Evolutionary conservation across 1,284 basidiomycete species (phyloP), one percentile per base, ranked within the genome.

Genomic region (Phlebopus sp.): DNA sequence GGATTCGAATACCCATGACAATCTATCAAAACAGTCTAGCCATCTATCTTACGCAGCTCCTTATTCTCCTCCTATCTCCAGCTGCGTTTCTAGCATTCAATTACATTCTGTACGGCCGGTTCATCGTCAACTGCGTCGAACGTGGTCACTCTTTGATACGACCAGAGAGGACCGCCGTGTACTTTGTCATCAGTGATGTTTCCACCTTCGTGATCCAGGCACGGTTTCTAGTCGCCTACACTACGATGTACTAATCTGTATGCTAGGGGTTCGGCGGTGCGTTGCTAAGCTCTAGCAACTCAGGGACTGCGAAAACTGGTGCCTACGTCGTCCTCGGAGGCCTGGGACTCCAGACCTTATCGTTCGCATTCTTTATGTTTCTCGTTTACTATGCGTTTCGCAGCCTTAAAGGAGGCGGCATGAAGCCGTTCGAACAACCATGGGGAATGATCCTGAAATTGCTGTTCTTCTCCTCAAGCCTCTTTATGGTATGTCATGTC

Each of bases 141-240:
- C 50, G 36, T 25, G 39, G 48, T 15, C 49, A 57, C 47, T 54
- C 51, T 42, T 44, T 47, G 30, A 52, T 60, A 8, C 43, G 41
- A 1, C 59, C 59, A 5, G 52, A 43, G n/a, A 52, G 19, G 30
- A 46, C 55, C 3, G 37, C 52, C 4, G 27, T 17, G n/a, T 56
- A 46, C 59, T 62, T 55, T 42, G 53, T 52, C 42, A 43, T 38
- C 49, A 65, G 39, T 63, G 74, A 55, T 49, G 52, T 74, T 30
- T 47, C 62, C 37, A 73, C 72, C 0, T 73, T 74, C 58, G 52
- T 69, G 4, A 67, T 74, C 27, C 69, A 78, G 67, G 66, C 57
- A 40, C 27, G 27, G 4, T 8, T 4, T 29, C 27, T 29, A 9
- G 27, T 29, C 9, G 9, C 27, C 27, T 29, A 2, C 27, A 8